phyloP scores from a whole-genome alignment of 768 basidiomycete genomes.

The Trametes sanguinea region DNA sequence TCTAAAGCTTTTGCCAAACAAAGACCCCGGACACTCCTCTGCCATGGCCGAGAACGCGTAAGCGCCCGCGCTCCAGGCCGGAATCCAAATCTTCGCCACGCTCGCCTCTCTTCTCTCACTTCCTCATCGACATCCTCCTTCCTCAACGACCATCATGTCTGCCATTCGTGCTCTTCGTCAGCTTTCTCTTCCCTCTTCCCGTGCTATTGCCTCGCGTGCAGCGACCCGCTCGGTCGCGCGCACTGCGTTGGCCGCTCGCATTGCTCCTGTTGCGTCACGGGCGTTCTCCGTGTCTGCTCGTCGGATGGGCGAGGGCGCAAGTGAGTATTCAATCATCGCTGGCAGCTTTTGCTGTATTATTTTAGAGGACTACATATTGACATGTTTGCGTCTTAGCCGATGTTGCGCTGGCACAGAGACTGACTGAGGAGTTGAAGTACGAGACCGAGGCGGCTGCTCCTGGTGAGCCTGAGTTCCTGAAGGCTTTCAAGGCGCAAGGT shows the following conservation, averaged over 20 bases:
- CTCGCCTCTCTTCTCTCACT: slow-evolving; percentile 1
- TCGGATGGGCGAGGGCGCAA: slow-evolving; percentile 44
- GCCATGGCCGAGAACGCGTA: background rate
- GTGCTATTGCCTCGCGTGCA: slow-evolving; percentile 35
- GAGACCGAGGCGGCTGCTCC: slow-evolving; percentile 64
- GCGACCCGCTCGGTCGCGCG: slow-evolving; percentile 25
- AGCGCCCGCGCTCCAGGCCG: background rate
- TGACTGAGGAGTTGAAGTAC: slow-evolving; percentile 82
- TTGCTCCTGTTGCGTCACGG: slow-evolving; percentile 33
- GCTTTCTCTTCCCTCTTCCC: slow-evolving; percentile 47
- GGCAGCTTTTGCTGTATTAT: background rate
- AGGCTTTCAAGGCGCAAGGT: slow-evolving; percentile 68
- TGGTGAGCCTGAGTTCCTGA: slow-evolving; percentile 72
- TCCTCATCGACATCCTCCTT: background rate
- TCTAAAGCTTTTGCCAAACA: slow-evolving; percentile 28
- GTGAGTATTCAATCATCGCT: slow-evolving; percentile 35
- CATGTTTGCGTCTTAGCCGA: slow-evolving; percentile 52
- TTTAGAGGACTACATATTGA: background rate
- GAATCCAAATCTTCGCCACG: slow-evolving; percentile 5
- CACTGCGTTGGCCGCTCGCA: slow-evolving; percentile 27
- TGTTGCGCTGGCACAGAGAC: slow-evolving; percentile 69
- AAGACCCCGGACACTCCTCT: slow-evolving; percentile 20
- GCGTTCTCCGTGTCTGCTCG: slow-evolving; percentile 43
- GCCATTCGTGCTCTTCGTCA: slow-evolving; percentile 62
- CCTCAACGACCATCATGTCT: slow-evolving; percentile 49